These are phyloP conservation scores for Paspalum notatum DNA, from an alignment of 176 grass and related monocot species.

Conservation along the genomic window DNA sequence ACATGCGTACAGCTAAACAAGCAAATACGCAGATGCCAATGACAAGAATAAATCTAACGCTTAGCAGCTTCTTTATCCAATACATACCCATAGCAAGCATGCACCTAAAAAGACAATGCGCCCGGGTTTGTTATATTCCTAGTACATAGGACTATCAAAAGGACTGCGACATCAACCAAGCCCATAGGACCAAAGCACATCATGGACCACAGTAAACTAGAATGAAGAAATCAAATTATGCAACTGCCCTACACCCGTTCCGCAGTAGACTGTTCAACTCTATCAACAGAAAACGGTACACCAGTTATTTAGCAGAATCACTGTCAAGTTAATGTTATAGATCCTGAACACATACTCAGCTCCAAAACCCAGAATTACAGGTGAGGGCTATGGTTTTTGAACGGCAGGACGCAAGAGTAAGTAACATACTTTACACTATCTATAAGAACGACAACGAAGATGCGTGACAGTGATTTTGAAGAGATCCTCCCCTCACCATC, in stretches of 20 bases:
- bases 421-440: conserved; percentile 98
- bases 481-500: conserved; percentile 66
- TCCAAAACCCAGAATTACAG: conserved; percentile 38
- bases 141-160: not conserved
- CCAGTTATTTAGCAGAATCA: not conserved
- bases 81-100: too few species aligned
- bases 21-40: too few species aligned
- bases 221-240: not conserved
- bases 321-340: conserved; percentile 17
- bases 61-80: too few species aligned
- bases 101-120: not conserved
- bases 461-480: conserved; percentile 69
- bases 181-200: not conserved
- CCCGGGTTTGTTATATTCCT: not conserved
- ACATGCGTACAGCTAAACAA: too few species aligned
- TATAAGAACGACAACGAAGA: conserved; percentile 89
- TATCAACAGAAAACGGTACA: conserved; percentile 14
- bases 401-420: conserved; percentile 92
- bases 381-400: conserved; percentile 68
- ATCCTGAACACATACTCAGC: not conserved
- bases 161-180: not conserved
- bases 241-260: not conserved
- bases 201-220: not conserved
- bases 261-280: not conserved
- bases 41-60: too few species aligned